A percentile compares a stretch with the other conserved stretches of the same genome.
Conservation (phyloP, 306 rosid genomes). For the Boehmeria nivea region DNA sequence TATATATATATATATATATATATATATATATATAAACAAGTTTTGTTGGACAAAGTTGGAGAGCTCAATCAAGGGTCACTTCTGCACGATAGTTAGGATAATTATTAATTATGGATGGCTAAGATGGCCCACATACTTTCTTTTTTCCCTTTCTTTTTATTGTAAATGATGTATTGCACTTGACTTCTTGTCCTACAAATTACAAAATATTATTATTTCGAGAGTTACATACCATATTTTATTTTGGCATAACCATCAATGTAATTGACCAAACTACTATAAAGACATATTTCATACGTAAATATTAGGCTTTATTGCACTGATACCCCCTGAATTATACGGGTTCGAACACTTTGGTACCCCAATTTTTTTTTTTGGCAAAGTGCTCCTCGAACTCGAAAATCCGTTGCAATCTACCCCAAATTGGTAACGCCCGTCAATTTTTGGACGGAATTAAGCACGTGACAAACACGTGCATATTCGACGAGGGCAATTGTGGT, state of each 20-base stretch:
- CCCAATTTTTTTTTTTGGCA: no score
- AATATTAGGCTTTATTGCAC: no score
- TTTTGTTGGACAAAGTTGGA: conserved; percentile 1
- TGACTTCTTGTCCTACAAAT: conserved; percentile 1
- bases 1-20: no score
- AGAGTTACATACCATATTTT: not conserved
- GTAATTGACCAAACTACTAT: conserved; percentile 4
- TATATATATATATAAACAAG: not conserved
- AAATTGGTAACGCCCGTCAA: no score
- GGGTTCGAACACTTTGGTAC: no score
- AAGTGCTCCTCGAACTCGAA: no score
- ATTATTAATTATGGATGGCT: not conserved
- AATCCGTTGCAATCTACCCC: no score
- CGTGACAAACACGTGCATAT: no score
- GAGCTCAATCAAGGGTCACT: conserved; percentile 1
- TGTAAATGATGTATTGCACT: not conserved
- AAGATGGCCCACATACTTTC: not conserved
- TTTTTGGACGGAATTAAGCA: no score
- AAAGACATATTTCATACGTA: no score
- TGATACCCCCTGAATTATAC: no score
- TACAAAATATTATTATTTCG: not conserved
- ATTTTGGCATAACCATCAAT: not conserved
- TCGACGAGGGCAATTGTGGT: no score
- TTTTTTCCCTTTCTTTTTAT: not conserved
- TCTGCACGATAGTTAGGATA: not conserved